Percentiles rank a stretch among this genome's conserved stretches.
Conservation (phyloP, 1,284 basidiomycete genomes). For the Hymenochaete sp. region DNA sequence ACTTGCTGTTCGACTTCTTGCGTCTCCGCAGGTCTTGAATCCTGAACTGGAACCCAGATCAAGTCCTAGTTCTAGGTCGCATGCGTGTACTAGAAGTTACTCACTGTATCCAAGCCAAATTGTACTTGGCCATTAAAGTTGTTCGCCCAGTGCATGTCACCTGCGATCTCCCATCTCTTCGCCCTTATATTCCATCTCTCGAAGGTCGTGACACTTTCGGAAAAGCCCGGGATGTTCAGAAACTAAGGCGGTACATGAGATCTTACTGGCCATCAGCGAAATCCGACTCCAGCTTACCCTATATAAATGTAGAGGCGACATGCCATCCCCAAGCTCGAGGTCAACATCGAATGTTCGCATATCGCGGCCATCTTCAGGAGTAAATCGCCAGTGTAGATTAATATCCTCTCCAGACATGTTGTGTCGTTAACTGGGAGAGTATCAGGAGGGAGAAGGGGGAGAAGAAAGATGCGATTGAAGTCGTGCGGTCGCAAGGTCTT, state of each 20-base stretch:
- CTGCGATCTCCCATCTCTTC: slow-evolving; percentile 39
- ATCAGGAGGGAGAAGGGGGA: background rate
- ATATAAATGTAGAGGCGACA: slow-evolving; percentile 37
- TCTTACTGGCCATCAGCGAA: background rate
- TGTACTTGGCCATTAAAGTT: slow-evolving; percentile 36
- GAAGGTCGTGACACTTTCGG: slow-evolving; percentile 38
- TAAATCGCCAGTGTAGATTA: slow-evolving; percentile 35
- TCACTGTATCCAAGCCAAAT: slow-evolving; percentile 44
- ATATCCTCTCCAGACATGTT: slow-evolving; percentile 25
- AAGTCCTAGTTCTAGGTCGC: slow-evolving; percentile 1
- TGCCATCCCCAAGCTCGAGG: slow-evolving; percentile 27
- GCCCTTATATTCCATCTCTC: slow-evolving; percentile 38
- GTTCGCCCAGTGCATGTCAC: slow-evolving; percentile 44
- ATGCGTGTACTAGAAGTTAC: slow-evolving; percentile 1
- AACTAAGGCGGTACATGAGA: slow-evolving; percentile 31
- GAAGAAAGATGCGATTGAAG: background rate
- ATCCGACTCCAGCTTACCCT: slow-evolving; percentile 28
- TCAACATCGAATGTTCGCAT: slow-evolving; percentile 38
- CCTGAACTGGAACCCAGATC: slow-evolving; percentile 30
- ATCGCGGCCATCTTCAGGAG: slow-evolving; percentile 29
- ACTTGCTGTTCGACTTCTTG: slow-evolving; percentile 41
- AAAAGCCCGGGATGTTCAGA: slow-evolving; percentile 40
- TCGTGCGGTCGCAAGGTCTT: too few species aligned
- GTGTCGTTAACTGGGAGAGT: background rate
- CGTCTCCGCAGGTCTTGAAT: slow-evolving; percentile 40